Percentiles rank a stretch among this genome's conserved stretches.
Conservation (phyloP, 129 eudicot genomes). For the Artemisia tridentata region DNA sequence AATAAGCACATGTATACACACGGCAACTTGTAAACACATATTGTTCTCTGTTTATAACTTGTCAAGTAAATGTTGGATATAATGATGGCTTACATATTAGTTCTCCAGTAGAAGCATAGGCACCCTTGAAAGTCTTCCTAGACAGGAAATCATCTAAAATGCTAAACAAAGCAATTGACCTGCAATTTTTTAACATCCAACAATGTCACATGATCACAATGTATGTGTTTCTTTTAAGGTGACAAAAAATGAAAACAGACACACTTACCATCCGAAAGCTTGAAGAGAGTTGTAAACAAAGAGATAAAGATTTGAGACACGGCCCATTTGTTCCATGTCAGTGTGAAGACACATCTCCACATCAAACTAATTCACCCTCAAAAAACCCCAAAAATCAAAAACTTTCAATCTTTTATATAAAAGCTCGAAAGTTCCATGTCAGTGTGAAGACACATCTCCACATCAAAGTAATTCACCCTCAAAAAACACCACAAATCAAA, state of each 20-base stretch:
- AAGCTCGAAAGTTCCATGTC: too few species aligned
- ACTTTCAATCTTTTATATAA: too few species aligned
- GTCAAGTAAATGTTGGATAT: not conserved
- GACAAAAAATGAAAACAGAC: too few species aligned
- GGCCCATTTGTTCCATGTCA: constrained; percentile 24
- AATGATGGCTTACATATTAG: constrained; percentile 49
- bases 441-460: too few species aligned
- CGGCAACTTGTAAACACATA: too few species aligned
- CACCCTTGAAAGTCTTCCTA: constrained; percentile 53
- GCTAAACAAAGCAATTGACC: constrained; percentile 59
- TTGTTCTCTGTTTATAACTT: too few species aligned
- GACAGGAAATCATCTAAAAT: constrained; percentile 36
- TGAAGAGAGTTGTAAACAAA: constrained; percentile 73
- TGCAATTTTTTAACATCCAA: constrained; percentile 28
- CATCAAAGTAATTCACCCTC: too few species aligned
- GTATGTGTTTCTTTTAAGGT: not conserved
- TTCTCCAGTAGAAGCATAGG: constrained; percentile 66
- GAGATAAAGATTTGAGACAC: constrained; percentile 56
- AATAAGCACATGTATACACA: too few species aligned
- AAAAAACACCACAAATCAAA: too few species aligned
- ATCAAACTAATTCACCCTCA: too few species aligned
- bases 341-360: too few species aligned
- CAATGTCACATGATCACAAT: constrained; percentile 5
- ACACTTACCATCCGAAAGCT: constrained; percentile 71
- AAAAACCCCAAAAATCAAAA: too few species aligned